These are phyloP conservation scores for Saccharomycopsis capsularis DNA, from an alignment of 805 yeast species.

Conservation along the genomic window DNA sequence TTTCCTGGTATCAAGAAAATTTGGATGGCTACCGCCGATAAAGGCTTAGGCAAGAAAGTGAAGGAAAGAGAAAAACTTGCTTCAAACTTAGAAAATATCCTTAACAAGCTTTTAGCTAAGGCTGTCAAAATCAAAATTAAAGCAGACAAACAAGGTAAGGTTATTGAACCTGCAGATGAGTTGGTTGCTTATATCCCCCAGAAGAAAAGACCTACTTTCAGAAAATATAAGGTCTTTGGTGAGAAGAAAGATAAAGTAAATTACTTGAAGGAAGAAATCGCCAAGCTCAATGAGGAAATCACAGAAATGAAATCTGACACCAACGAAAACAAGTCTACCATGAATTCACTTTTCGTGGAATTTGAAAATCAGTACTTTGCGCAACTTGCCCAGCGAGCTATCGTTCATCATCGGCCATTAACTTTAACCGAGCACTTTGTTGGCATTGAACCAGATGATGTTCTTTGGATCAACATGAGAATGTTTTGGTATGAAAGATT, in stretches of 20 bases:
- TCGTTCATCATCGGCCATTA: slow-evolving; percentile 59
- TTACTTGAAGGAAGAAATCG: slow-evolving; percentile 49
- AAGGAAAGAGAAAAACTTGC: slow-evolving; percentile 55
- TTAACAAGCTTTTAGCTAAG: slow-evolving; percentile 45
- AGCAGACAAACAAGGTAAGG: slow-evolving; percentile 57
- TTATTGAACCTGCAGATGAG: slow-evolving; percentile 39
- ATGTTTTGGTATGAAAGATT: slow-evolving; percentile 76
- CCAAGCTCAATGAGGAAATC: slow-evolving; percentile 51
- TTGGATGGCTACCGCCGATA: slow-evolving; percentile 62
- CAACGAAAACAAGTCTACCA: slow-evolving; percentile 39
- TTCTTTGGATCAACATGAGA: slow-evolving; percentile 68
- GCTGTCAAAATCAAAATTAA: slow-evolving; percentile 61
- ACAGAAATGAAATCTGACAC: slow-evolving; percentile 46
- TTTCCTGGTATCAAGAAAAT: slow-evolving; percentile 79
- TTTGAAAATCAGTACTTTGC: slow-evolving; percentile 71
- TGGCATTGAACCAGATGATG: slow-evolving; percentile 58
- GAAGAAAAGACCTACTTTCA: slow-evolving; percentile 60
- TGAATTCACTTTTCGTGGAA: slow-evolving; percentile 75
- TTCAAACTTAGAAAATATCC: slow-evolving; percentile 57
- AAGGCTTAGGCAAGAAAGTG: slow-evolving; percentile 49
- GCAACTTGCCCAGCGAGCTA: slow-evolving; percentile 61
- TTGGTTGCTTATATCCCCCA: slow-evolving; percentile 54
- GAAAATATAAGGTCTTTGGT: slow-evolving; percentile 38
- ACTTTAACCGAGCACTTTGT: slow-evolving; percentile 52
- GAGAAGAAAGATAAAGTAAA: slow-evolving; percentile 58